Evolutionary conservation across 2,329 filamentous ascomycete genomes (phyloP), one percentile per base, ranked within the genome.

Genomic region (Chaetomium olivaceum): DNA sequence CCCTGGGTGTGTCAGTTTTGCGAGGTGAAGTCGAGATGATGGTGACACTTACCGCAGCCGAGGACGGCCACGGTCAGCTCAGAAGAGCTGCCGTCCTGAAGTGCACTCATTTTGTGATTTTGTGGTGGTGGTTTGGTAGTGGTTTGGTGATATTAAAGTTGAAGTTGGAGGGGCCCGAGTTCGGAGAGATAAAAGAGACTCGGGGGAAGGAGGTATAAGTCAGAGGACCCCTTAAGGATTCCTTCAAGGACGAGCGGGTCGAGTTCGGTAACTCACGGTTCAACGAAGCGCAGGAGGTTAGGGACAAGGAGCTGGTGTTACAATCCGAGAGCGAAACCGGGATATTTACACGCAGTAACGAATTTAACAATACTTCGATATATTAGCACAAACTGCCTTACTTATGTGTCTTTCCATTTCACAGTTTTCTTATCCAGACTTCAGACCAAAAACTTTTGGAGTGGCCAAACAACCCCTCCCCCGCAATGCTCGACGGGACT

Each of bases 21-120:
- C 29, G 12, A 3, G 5, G 12, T 25, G 3, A 12, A 19, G 31
- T 14, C 14, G 36, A 21, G 25, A 50, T 33, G 31, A 27, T 27
- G 60, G 31, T 27, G 60, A 23, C 7, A 80, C 86, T 75, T 84
- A 91, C 91, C 92, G 77, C 91, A 95, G 73, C 92, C 92, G 65
- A 96, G 83, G 68, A 95, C 87, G 68, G 91, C 87, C 80, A 96
- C 83, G 70, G 91, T 94, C 70, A 93, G 84, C 71, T 83, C 81
- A 33, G 69, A 68, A 54, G 77, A 75, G 73, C 76, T 75, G 64
- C 78, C 73, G 50, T 70, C 73, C 66, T 73, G 63, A 48, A 29
- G 6, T 16, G 62, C 46, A 68, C 65, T 68, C 66, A 68, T 69
- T 46, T 50, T 66, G 60, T 29, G 48, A 50, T 48, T n/a, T 48